phyloP scores from a whole-genome alignment of 2,329 filamentous ascomycete species.

The Coniella lustricola region DNA sequence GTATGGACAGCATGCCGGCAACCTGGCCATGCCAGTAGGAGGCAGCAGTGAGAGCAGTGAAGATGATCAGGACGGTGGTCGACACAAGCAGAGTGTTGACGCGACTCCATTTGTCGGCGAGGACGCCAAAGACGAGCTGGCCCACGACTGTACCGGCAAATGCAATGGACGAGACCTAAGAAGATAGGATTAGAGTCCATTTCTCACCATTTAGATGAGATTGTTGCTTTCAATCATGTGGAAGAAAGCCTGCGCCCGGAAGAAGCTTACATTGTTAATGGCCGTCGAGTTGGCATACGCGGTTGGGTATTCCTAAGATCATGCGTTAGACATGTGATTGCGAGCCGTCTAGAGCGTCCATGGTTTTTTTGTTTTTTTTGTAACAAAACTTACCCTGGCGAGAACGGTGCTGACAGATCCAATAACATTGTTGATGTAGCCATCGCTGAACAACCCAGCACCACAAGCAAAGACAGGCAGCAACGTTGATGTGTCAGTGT shows the following conservation, averaged over 20 bases:
- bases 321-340: no score
- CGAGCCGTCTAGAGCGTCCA: no score
- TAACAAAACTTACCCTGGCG: neutral
- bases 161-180: conserved; percentile 60
- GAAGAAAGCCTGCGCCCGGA: neutral
- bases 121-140: conserved; percentile 72
- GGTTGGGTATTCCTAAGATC: conserved; percentile 53
- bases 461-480: conserved; percentile 80
- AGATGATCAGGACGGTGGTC: conserved; percentile 77
- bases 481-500: conserved; percentile 19
- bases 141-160: conserved; percentile 83
- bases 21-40: conserved; percentile 66
- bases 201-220: no score
- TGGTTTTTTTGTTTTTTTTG: no score
- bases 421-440: conserved; percentile 76
- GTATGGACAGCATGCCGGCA: conserved; percentile 35
- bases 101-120: conserved; percentile 77
- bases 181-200: neutral
- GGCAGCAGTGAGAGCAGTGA: conserved; percentile 71
- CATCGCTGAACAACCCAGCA: conserved; percentile 84
- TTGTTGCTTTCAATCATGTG: neutral
- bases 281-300: conserved; percentile 64
- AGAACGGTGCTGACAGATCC: conserved; percentile 1
- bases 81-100: conserved; percentile 75
- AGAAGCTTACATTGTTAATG: conserved; percentile 49